Conservation (phyloP, 2,329 filamentous ascomycete species). For the Zalaria sp. region DNA sequence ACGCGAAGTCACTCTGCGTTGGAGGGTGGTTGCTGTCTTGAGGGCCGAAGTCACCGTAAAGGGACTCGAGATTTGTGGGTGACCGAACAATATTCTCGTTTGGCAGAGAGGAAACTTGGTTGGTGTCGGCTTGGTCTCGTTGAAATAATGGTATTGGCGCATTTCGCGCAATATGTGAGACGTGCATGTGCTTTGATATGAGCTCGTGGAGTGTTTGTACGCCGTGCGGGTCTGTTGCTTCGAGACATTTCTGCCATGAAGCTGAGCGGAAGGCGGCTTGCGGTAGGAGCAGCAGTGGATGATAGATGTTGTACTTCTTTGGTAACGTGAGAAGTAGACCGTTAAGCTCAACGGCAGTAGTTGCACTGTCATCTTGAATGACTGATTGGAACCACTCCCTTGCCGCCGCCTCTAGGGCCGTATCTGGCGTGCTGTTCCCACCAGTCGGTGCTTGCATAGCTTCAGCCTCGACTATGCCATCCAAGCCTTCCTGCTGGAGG, state of each 20-base stretch:
- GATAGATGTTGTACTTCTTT: constrained; percentile 40
- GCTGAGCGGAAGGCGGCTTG: constrained; percentile 26
- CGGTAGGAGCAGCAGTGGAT: constrained; percentile 43
- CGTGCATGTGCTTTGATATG: constrained; percentile 27
- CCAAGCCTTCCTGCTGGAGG: not conserved
- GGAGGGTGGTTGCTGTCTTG: constrained; percentile 13
- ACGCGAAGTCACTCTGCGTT: constrained; percentile 39
- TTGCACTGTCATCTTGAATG: not conserved
- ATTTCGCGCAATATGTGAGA: constrained; percentile 45
- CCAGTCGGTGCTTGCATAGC: not conserved
- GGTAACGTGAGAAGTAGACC: constrained; percentile 6
- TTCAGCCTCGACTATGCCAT: not conserved
- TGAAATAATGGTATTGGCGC: constrained; percentile 35
- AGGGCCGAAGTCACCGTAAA: constrained; percentile 64
- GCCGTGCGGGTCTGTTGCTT: constrained; percentile 13
- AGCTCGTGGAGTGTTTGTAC: constrained; percentile 24
- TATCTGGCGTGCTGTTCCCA: not conserved
- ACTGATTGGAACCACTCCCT: not conserved
- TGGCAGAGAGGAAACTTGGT: not conserved
- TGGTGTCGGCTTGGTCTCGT: constrained; percentile 1
- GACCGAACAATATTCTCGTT: constrained; percentile 54
- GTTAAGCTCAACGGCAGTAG: constrained; percentile 2
- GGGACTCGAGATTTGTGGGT: constrained; percentile 53
- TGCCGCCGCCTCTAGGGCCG: not conserved
- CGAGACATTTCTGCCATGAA: constrained; percentile 20